Evolutionary conservation across 2,329 filamentous ascomycete genomes (phyloP).

Genomic region (Aspergillus udagawae): DNA sequence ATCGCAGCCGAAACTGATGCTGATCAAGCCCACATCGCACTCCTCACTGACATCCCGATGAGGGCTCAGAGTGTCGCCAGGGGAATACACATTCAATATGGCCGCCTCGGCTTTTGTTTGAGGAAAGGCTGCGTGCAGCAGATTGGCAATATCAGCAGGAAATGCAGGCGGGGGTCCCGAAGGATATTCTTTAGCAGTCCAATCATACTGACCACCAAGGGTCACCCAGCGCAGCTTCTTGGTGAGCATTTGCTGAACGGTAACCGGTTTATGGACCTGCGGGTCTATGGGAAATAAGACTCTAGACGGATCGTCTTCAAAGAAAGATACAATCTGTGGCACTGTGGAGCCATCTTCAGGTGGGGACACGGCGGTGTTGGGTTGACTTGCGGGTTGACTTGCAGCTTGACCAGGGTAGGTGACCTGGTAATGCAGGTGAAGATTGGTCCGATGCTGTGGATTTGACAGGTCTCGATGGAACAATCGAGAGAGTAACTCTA

Average conservation of each 20-base stretch:
- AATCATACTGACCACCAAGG: conserved; percentile 92
- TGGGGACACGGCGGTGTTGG: conserved; percentile 37
- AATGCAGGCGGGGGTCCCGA: conserved; percentile 64
- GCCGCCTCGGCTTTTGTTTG: conserved; percentile 78
- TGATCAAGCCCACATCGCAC: conserved; percentile 72
- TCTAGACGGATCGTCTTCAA: conserved; percentile 46
- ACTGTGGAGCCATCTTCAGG: conserved; percentile 30
- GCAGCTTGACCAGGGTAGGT: conserved; percentile 51
- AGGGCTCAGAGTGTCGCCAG: conserved; percentile 85
- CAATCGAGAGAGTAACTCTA: conserved; percentile 65
- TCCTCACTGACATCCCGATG: conserved; percentile 92
- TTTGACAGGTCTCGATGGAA: conserved; percentile 74
- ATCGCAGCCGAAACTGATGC: conserved; percentile 85
- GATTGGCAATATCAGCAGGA: conserved; percentile 64
- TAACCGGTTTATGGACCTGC: conserved; percentile 68
- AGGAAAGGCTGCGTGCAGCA: conserved; percentile 70
- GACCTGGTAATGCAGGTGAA: conserved; percentile 77
- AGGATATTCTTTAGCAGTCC: conserved; percentile 83
- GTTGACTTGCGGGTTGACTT: not conserved
- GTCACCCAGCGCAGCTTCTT: conserved; percentile 91
- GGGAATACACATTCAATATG: conserved; percentile 89
- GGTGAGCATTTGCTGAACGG: conserved; percentile 65
- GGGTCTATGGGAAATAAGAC: conserved; percentile 61
- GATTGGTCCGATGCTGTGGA: conserved; percentile 75
- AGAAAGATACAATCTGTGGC: conserved; percentile 42